Percentiles rank a stretch among this genome's conserved stretches.
Conservation (phyloP, 176 grass and related monocot species). For the Guadua angustifolia region DNA sequence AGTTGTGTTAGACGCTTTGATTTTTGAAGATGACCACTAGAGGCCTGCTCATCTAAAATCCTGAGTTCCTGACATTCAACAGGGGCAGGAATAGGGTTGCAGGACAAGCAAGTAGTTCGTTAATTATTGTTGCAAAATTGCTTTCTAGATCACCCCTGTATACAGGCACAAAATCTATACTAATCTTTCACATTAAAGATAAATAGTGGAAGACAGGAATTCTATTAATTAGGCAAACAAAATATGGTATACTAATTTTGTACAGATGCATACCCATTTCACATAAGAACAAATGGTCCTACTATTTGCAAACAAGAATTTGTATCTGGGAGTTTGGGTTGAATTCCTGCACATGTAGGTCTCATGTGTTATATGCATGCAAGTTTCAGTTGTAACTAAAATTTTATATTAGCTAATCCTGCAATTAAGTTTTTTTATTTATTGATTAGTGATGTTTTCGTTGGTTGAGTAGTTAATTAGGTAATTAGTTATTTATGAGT, state of each 20-base stretch:
- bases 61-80: neutral
- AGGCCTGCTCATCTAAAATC: neutral
- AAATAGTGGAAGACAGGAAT: neutral
- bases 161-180: neutral
- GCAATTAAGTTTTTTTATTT: no score
- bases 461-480: no score
- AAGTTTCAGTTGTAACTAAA: neutral
- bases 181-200: neutral
- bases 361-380: neutral
- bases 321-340: neutral
- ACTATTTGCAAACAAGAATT: neutral
- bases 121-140: neutral
- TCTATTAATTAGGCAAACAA: neutral
- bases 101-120: neutral
- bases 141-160: neutral
- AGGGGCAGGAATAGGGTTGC: slow-evolving; percentile 3
- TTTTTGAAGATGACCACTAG: neutral
- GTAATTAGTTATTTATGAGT: no score
- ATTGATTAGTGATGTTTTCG: no score
- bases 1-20: slow-evolving; percentile 11
- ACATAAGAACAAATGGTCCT: neutral
- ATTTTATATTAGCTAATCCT: no score
- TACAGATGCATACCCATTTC: neutral
- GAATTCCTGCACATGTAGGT: neutral
- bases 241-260: neutral